Evolutionary conservation across 2,329 filamentous ascomycete genomes (phyloP).

Genomic region (Penicillium palitans): DNA sequence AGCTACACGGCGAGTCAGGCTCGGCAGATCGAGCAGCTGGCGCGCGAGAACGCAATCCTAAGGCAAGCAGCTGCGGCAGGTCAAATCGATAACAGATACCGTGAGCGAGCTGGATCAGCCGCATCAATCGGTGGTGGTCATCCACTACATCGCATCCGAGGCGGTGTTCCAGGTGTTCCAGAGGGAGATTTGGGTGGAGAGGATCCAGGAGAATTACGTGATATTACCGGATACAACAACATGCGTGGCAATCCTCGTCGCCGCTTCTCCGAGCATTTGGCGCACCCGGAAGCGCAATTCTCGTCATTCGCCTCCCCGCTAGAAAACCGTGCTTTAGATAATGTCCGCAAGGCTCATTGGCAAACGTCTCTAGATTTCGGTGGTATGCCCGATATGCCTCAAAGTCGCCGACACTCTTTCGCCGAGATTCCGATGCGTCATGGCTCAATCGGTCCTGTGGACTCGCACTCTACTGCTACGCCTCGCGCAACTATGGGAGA

Average conservation of each 20-base stretch:
- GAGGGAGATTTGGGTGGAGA: constrained; percentile 50
- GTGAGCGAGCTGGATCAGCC: constrained; percentile 45
- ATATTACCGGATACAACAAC: constrained; percentile 42
- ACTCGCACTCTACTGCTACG: constrained; percentile 22
- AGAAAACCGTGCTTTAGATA: constrained; percentile 49
- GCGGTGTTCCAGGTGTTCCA: constrained; percentile 44
- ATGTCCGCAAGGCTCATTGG: constrained; percentile 51
- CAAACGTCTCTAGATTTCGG: constrained; percentile 53
- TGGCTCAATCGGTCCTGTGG: constrained; percentile 39
- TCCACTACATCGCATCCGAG: constrained; percentile 43
- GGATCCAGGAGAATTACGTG: constrained; percentile 46
- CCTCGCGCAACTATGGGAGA: constrained; percentile 39
- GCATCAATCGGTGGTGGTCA: constrained; percentile 37
- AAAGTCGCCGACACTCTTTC: constrained; percentile 54
- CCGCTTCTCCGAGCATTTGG: constrained; percentile 48
- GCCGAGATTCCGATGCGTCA: constrained; percentile 53
- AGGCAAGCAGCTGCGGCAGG: constrained; percentile 47
- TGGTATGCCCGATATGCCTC: constrained; percentile 46
- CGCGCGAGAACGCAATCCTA: constrained; percentile 49
- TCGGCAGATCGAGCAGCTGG: constrained; percentile 49
- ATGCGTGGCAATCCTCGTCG: constrained; percentile 40
- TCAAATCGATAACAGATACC: constrained; percentile 40
- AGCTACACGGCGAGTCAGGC: constrained; percentile 44
- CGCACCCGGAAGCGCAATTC: constrained; percentile 45
- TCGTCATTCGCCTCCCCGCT: constrained; percentile 35